Conservation (phyloP, 2,329 filamentous ascomycete genomes). For the Aspergillus neoniger region DNA sequence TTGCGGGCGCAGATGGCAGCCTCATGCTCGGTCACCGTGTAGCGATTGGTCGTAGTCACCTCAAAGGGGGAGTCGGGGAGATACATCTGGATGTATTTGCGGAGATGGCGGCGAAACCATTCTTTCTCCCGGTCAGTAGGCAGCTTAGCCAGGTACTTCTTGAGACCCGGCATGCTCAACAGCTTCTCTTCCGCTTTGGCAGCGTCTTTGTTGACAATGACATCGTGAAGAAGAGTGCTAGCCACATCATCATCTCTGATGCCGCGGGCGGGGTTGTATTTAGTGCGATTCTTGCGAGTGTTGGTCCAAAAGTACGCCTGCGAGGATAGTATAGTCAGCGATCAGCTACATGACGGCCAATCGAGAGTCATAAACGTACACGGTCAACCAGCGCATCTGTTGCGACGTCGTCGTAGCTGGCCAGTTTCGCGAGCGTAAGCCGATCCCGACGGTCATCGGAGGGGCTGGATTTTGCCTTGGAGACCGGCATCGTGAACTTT, state of each 20-base stretch:
- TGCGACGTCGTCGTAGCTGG: constrained; percentile 91
- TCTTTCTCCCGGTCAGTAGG: constrained; percentile 77
- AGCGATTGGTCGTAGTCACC: constrained; percentile 89
- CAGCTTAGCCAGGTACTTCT: constrained; percentile 68
- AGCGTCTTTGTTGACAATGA: constrained; percentile 74
- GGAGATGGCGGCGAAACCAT: constrained; percentile 81
- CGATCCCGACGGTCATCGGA: constrained; percentile 58
- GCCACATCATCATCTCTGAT: constrained; percentile 67
- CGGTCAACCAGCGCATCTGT: constrained; percentile 95
- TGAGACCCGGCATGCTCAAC: constrained; percentile 70
- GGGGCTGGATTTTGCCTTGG: constrained; percentile 33
- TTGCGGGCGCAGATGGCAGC: constrained; percentile 81
- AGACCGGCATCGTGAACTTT: constrained; percentile 39
- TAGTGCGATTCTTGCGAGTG: constrained; percentile 89
- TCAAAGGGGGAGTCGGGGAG: constrained; percentile 93
- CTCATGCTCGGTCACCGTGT: constrained; percentile 87
- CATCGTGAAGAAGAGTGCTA: constrained; percentile 61
- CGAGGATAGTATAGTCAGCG: constrained; percentile 24
- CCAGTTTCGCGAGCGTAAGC: constrained; percentile 82
- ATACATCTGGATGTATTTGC: constrained; percentile 91
- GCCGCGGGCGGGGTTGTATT: constrained; percentile 81
- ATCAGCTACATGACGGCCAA: neutral
- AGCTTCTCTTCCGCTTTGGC: constrained; percentile 70
- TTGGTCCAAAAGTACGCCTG: constrained; percentile 96
- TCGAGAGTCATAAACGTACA: constrained; percentile 58